phyloP scores from a whole-genome alignment of 768 basidiomycete species.

The Roridomyces roridus region DNA sequence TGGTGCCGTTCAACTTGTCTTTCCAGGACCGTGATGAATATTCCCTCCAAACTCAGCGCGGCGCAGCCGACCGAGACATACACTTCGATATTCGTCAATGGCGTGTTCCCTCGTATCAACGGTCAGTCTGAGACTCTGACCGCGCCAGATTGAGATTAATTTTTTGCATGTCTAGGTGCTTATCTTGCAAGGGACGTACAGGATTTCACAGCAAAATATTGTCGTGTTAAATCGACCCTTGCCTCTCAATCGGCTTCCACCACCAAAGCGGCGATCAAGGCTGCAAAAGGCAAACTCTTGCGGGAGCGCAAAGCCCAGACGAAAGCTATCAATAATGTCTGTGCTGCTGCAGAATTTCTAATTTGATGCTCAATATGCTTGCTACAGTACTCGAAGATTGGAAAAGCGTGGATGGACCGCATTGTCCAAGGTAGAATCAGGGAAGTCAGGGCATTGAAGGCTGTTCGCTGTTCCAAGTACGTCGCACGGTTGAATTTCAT shows the following conservation, averaged over 20 bases:
- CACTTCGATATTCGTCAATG: neutral
- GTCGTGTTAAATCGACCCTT: too few species aligned
- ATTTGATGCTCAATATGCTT: too few species aligned
- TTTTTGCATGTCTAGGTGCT: too few species aligned
- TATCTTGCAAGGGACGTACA: conserved; percentile 7
- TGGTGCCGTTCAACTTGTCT: too few species aligned
- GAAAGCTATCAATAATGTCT: neutral
- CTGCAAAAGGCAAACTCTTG: neutral
- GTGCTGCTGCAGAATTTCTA: neutral
- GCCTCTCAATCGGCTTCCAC: neutral
- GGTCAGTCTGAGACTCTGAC: neutral
- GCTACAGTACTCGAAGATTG: too few species aligned
- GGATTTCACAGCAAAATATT: neutral
- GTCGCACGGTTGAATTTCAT: too few species aligned
- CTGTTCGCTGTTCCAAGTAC: too few species aligned
- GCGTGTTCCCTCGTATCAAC: neutral
- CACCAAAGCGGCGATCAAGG: neutral
- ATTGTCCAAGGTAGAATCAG: too few species aligned
- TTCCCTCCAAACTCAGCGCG: neutral
- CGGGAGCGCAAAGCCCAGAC: conserved; percentile 5
- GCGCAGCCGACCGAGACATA: neutral
- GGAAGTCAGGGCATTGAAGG: too few species aligned
- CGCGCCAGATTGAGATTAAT: too few species aligned
- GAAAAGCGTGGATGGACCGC: too few species aligned
- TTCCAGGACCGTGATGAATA: neutral